These are phyloP conservation scores for Croton setiger DNA, from an alignment of 441 rosid species.

Conservation along the genomic window DNA sequence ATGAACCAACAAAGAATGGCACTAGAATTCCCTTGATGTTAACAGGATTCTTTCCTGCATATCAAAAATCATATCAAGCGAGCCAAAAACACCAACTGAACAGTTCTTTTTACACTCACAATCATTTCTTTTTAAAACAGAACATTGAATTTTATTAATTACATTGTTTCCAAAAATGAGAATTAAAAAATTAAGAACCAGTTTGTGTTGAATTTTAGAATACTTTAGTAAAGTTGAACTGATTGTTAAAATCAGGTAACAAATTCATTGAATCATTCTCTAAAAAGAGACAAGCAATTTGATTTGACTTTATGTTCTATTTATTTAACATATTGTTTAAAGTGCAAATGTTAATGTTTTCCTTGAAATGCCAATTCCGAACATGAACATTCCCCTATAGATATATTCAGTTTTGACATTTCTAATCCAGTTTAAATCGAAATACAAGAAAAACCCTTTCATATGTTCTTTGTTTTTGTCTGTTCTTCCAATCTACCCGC, in stretches of 20 bases:
- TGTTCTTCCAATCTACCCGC: conserved; percentile 5
- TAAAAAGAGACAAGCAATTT: background rate
- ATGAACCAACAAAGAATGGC: too few relatives aligned
- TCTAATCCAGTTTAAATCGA: background rate
- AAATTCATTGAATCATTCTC: background rate
- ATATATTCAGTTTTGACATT: background rate
- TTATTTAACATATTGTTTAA: background rate
- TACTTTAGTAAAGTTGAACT: background rate
- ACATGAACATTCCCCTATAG: background rate
- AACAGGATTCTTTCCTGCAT: too few relatives aligned
- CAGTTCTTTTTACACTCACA: too few relatives aligned
- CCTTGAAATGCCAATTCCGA: background rate
- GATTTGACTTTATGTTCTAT: background rate
- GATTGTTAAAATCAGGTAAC: background rate
- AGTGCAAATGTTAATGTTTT: background rate
- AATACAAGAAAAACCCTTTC: background rate
- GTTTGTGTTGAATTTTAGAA: too few relatives aligned
- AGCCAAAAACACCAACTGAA: too few relatives aligned
- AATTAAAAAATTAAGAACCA: too few relatives aligned
- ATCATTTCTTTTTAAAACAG: too few relatives aligned
- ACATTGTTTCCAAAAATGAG: too few relatives aligned
- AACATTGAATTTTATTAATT: too few relatives aligned
- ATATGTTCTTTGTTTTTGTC: background rate
- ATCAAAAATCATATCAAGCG: too few relatives aligned
- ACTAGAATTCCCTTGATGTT: too few relatives aligned